Base-by-base conservation (phyloP, 129 eudicot genomes). In the Ambrosia artemisiifolia region DNA sequence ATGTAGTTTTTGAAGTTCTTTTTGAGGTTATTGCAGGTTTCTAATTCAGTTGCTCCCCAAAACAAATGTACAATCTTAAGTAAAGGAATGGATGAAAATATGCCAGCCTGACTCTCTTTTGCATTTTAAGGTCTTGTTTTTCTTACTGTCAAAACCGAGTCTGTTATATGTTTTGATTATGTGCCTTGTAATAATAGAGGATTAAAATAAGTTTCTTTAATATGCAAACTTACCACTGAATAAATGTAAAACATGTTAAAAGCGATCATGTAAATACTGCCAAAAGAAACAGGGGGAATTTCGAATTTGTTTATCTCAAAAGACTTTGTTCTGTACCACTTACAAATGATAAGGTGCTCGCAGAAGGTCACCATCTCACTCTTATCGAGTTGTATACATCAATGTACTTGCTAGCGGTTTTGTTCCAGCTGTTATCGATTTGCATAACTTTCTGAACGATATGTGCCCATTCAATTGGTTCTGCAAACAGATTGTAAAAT, bases 401-500 rank as follows among this genome's bases (percentile, higher is more conserved):
- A 30, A 88, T 77, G 79, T 91, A 91, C 72, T 84, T 84, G 49
- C 85, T 85, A 30, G 97, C 95, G 0, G 96, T 86, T 32, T 80
- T 86, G 47, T 86, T 91, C 97, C 97, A 91, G 76, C 97, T 91
- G 79, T 88, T 86, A 69, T 91, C 91, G 32, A 85, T 78, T 54
- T 71, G 57, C 97, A 91, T 86, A 10, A 84, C 75, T 78, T 84
- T 91, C 70, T 74, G 40, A 35, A 88, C 87, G 4, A 77, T 56
- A 32, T 40, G 64, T 8, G 35, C 63, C 97, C 97, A 91, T 65
- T 88, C 88, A 56, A 75, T 63, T 73, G 92, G 85, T 75, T 82
- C 97, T 91, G 92, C 85, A 78, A 32, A 3, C n/a, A 32, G 69
- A 33, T 8, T 8, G 49, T 3, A 30, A 59, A 17, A 10, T 10